A percentile compares a stretch with the other conserved stretches of the same genome.
Evolutionary conservation across 257 asterid species (phyloP).

Genomic region (Lycium ferocissimum): DNA sequence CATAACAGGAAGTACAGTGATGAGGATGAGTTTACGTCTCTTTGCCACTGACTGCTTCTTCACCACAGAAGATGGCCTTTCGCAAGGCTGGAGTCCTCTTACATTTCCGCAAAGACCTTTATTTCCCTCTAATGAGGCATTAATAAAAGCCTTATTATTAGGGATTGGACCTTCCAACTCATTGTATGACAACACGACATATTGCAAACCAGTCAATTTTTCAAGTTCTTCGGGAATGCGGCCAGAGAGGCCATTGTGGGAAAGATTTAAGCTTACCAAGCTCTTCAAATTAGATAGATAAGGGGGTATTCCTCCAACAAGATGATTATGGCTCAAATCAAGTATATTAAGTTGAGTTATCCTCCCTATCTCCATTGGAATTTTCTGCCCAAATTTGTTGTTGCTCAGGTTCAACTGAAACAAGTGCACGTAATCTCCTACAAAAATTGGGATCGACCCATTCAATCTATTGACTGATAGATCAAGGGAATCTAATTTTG

Average conservation of each 20-base stretch:
- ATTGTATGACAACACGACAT: too few species aligned
- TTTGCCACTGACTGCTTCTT: too few species aligned
- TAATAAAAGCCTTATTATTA: too few species aligned
- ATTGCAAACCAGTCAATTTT: too few species aligned
- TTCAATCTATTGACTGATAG: not conserved
- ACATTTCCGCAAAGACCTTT: too few species aligned
- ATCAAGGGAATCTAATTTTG: not conserved
- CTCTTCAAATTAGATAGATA: not conserved
- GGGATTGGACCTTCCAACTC: too few species aligned
- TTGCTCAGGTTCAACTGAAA: conserved; percentile 7
- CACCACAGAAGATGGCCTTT: too few species aligned
- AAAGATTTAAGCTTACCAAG: not conserved
- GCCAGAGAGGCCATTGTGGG: not conserved
- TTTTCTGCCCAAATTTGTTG: not conserved
- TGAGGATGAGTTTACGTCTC: too few species aligned
- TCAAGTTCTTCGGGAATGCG: not conserved
- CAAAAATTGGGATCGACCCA: not conserved
- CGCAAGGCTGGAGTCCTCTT: too few species aligned
- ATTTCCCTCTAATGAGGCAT: too few species aligned
- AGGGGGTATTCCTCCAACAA: not conserved
- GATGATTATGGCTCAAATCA: conserved; percentile 1
- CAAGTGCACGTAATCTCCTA: not conserved
- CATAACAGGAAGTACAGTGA: too few species aligned
- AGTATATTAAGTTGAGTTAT: not conserved
- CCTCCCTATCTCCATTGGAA: conserved; percentile 4